Conservation (phyloP, 805 yeast genomes). For the Starmerella sirachaensis region DNA sequence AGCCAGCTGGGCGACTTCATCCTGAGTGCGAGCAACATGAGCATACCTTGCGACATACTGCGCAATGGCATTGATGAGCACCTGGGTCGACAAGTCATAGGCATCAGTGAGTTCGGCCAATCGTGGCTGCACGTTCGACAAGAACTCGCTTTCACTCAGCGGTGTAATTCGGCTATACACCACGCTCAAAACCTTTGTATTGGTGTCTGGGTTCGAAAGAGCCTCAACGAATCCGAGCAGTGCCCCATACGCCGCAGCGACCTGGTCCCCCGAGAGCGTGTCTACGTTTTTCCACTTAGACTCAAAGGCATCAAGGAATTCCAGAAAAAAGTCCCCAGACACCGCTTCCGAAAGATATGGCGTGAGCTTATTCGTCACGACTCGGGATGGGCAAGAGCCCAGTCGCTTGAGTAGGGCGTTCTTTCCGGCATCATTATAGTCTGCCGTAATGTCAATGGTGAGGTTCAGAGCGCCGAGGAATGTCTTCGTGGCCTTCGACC, state of each 20-base stretch:
- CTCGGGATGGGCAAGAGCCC: conserved; percentile 30
- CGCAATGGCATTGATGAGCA: conserved; percentile 3
- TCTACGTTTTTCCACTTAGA: conserved; percentile 1
- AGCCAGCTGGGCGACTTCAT: conserved; percentile 3
- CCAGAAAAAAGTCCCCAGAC: neutral
- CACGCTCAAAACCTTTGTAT: neutral
- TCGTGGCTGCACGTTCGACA: conserved; percentile 1
- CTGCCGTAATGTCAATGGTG: neutral
- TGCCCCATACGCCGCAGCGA: conserved; percentile 4
- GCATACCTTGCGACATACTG: conserved; percentile 14
- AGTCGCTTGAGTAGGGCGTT: conserved; percentile 26
- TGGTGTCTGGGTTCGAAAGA: neutral
- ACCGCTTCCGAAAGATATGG: conserved; percentile 1
- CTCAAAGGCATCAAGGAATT: conserved; percentile 6
- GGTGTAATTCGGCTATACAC: neutral
- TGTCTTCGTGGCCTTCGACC: neutral
- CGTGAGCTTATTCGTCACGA: conserved; percentile 6
- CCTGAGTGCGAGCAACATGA: conserved; percentile 4
- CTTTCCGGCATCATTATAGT: neutral
- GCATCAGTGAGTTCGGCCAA: neutral
- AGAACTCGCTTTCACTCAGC: conserved; percentile 3
- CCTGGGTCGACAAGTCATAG: neutral
- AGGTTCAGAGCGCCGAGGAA: neutral
- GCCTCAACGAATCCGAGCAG: conserved; percentile 16
- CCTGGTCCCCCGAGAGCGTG: neutral